Evolutionary conservation across 2,329 filamentous ascomycete species (phyloP).

Genomic region (Penicillium thymicola): DNA sequence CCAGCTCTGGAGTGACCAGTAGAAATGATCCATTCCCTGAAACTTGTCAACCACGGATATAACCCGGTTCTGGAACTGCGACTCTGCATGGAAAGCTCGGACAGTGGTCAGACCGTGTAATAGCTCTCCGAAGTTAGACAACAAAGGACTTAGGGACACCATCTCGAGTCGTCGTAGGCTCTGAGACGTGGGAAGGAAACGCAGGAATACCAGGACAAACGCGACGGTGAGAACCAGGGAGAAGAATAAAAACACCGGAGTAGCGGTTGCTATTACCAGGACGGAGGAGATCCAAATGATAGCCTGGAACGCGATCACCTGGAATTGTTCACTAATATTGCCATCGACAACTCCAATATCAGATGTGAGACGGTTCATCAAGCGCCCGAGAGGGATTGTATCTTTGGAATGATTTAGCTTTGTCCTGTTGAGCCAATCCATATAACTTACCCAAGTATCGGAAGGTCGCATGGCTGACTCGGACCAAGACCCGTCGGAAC

Average conservation of each 20-base stretch:
- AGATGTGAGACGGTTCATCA: constrained; percentile 90
- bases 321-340: constrained; percentile 72
- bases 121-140: constrained; percentile 88
- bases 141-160: constrained; percentile 81
- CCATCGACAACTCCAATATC: constrained; percentile 89
- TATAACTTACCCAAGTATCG: constrained; percentile 61
- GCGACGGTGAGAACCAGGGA: constrained; percentile 63
- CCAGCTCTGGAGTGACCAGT: constrained; percentile 86
- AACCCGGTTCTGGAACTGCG: constrained; percentile 74
- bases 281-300: constrained; percentile 72
- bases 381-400: constrained; percentile 77
- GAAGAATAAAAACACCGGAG: constrained; percentile 72
- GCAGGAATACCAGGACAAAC: constrained; percentile 71
- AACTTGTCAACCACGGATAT: constrained; percentile 81
- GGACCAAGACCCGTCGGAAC: constrained; percentile 68
- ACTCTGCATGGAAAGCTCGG: constrained; percentile 74
- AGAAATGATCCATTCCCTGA: constrained; percentile 94
- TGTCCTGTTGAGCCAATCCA: neutral
- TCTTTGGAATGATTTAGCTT: constrained; percentile 46
- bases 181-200: constrained; percentile 79
- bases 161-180: constrained; percentile 81
- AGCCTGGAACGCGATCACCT: constrained; percentile 64
- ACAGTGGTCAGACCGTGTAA: constrained; percentile 84
- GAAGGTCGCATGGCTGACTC: constrained; percentile 77
- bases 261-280: constrained; percentile 73